phyloP scores from a whole-genome alignment of 192 early-diverging fungal species.

The Funneliformis mosseae region DNA sequence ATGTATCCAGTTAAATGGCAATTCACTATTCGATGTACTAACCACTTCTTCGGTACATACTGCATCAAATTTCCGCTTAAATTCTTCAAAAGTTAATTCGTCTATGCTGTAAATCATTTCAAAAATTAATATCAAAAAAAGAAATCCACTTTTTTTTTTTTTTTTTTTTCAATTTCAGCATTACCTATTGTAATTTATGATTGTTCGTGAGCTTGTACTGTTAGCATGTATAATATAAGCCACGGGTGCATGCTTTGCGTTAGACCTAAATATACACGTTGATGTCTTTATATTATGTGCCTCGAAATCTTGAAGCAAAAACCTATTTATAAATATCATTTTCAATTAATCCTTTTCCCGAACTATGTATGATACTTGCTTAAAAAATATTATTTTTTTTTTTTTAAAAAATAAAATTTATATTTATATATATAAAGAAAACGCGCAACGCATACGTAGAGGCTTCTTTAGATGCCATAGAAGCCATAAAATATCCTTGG shows the following conservation, averaged over 20 bases:
- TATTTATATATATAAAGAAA: background rate
- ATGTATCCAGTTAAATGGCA: constrained; percentile 62
- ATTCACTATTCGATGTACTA: constrained; percentile 29
- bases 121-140: background rate
- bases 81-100: constrained; percentile 62
- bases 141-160: background rate
- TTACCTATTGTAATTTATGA: constrained; percentile 63
- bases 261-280: constrained; percentile 46
- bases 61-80: constrained; percentile 48
- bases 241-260: constrained; percentile 45
- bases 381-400: no score
- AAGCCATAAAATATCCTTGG: constrained; percentile 53
- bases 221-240: constrained; percentile 63
- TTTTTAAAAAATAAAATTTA: no score
- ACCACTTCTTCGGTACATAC: constrained; percentile 22
- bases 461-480: constrained; percentile 48
- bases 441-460: constrained; percentile 45
- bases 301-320: constrained; percentile 42
- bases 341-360: background rate
- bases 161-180: no score
- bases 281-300: constrained; percentile 47
- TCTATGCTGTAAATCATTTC: constrained; percentile 41
- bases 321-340: constrained; percentile 32
- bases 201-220: constrained; percentile 56
- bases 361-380: no score